Evolutionary conservation across 768 basidiomycete species (phyloP).

Genomic region (Mycena galopus): DNA sequence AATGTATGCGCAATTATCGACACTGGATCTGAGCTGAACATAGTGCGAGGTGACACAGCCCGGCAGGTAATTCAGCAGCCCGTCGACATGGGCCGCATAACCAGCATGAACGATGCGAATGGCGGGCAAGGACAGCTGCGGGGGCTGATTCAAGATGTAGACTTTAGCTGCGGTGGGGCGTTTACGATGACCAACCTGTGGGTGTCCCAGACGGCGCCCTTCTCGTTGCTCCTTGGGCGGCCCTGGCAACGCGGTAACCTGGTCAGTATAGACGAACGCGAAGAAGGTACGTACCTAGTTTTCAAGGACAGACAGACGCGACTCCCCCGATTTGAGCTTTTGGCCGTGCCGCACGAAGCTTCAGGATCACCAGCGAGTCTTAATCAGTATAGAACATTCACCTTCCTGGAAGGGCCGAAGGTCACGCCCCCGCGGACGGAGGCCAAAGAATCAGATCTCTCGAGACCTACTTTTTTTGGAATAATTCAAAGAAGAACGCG

Average conservation of each 20-base stretch:
- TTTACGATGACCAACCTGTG: no score
- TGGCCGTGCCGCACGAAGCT: conserved; percentile 14
- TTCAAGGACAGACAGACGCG: conserved; percentile 19
- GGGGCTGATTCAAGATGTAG: conserved; percentile 39
- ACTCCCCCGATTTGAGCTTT: conserved; percentile 13
- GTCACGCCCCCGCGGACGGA: no score
- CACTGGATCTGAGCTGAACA: no score
- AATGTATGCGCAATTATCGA: no score
- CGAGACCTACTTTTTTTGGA: no score
- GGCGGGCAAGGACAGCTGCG: conserved; percentile 38
- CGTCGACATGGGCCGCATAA: no score
- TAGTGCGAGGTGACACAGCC: no score
- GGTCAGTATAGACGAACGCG: conserved; percentile 37
- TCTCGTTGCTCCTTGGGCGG: conserved; percentile 36
- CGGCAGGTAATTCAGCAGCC: no score
- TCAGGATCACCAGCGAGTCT: not conserved
- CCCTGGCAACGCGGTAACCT: conserved; percentile 40
- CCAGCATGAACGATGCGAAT: conserved; percentile 49
- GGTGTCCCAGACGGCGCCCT: conserved; percentile 34
- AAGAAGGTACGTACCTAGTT: conserved; percentile 31
- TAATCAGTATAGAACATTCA: not conserved
- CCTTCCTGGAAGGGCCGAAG: no score
- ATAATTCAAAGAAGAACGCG: no score
- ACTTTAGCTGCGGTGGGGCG: conserved; percentile 39
- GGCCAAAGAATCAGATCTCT: no score